phyloP scores from a whole-genome alignment of 108 stramenopile genomes.

The Craspedostauros australis region DNA sequence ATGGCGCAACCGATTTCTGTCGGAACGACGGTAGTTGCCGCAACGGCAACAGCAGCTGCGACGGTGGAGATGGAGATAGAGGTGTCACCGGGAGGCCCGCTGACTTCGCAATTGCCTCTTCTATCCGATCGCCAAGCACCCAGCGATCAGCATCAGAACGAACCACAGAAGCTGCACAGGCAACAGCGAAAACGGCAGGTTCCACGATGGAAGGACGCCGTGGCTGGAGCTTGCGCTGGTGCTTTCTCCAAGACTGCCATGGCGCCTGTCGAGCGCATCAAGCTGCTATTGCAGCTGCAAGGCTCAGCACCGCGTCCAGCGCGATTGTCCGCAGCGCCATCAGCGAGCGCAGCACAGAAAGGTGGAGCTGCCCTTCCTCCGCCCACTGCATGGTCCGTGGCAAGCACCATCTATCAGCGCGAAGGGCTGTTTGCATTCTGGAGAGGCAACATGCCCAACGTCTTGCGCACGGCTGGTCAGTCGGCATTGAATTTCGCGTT shows the following conservation, averaged over 20 bases:
- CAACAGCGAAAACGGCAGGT: neutral
- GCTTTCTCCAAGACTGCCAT: slow-evolving; percentile 81
- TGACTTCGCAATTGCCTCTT: neutral
- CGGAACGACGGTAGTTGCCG: neutral
- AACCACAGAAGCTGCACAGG: neutral
- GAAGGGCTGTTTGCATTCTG: slow-evolving; percentile 68
- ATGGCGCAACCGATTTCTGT: neutral
- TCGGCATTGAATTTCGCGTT: slow-evolving; percentile 76
- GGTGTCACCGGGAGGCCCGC: neutral
- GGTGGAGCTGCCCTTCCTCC: neutral
- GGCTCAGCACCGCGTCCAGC: slow-evolving; percentile 17
- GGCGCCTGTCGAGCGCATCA: slow-evolving; percentile 98
- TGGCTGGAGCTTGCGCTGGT: slow-evolving; percentile 77
- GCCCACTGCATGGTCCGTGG: slow-evolving; percentile 45
- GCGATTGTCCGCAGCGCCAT: neutral
- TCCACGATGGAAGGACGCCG: slow-evolving; percentile 39
- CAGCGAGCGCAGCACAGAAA: no score
- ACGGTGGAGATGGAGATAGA: neutral
- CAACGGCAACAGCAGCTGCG: neutral
- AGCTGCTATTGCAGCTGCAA: slow-evolving; percentile 90
- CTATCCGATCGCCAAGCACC: neutral
- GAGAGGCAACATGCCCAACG: slow-evolving; percentile 83
- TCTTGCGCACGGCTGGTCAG: slow-evolving; percentile 63
- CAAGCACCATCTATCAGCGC: slow-evolving; percentile 43
- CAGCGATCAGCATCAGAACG: neutral